These are phyloP conservation scores for Marasmius sp. DNA, from an alignment of 1,284 basidiomycete species.

Conservation along the genomic window DNA sequence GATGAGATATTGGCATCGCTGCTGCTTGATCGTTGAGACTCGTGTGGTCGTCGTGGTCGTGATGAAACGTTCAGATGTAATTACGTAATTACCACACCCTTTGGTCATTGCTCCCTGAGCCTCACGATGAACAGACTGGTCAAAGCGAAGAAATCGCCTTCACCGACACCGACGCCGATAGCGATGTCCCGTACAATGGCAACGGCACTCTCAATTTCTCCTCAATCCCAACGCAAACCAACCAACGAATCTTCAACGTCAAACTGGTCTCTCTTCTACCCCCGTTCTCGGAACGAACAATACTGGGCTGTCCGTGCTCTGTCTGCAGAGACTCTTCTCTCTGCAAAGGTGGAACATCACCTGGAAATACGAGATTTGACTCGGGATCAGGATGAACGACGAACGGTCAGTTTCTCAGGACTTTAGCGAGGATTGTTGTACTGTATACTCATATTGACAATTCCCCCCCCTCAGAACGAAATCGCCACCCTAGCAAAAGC, in stretches of 20 bases:
- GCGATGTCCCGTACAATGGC: constrained; percentile 1
- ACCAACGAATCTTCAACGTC: background rate
- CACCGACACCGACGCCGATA: background rate
- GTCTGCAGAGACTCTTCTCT: constrained; percentile 57
- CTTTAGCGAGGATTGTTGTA: background rate
- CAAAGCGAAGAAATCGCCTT: background rate
- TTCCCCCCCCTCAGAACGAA: constrained; percentile 37
- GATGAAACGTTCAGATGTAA: background rate
- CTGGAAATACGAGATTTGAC: constrained; percentile 43
- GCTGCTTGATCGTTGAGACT: background rate
- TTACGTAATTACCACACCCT: background rate
- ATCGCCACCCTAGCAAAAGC: constrained; percentile 33
- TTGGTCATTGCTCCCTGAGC: background rate
- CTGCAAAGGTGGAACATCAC: constrained; percentile 44
- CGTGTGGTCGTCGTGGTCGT: background rate
- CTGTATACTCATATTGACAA: background rate
- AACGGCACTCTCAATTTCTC: background rate
- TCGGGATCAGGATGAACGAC: constrained; percentile 42
- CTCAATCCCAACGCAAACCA: background rate
- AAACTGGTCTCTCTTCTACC: constrained; percentile 17
- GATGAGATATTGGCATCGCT: background rate
- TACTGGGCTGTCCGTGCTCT: constrained; percentile 66
- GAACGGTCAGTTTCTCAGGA: constrained; percentile 36
- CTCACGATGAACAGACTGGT: background rate
- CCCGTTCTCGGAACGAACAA: constrained; percentile 41